phyloP scores from a whole-genome alignment of 108 stramenopile genomes.

The Aurantiochytrium sp. region DNA sequence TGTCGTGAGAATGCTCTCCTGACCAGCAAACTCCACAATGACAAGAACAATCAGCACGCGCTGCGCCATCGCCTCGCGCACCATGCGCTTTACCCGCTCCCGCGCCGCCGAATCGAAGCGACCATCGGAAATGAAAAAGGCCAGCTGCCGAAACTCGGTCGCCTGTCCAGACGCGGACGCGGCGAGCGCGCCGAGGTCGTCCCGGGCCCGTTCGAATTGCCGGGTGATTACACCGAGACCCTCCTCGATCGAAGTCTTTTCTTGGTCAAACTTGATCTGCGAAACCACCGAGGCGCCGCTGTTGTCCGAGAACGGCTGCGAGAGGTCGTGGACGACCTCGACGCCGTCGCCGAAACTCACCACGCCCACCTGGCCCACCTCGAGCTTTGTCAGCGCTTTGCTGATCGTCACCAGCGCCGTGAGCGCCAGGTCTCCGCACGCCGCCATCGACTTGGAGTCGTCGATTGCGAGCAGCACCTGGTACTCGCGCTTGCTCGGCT shows the following conservation, averaged over 20 bases:
- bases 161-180: background rate
- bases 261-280: slow-evolving; percentile 78
- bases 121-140: slow-evolving; percentile 62
- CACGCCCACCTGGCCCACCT: slow-evolving; percentile 87
- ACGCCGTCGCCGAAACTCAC: slow-evolving; percentile 85
- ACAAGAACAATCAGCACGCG: slow-evolving; percentile 88
- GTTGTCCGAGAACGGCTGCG: slow-evolving; percentile 79
- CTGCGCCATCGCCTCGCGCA: slow-evolving; percentile 81
- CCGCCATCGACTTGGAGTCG: slow-evolving; percentile 91
- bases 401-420: slow-evolving; percentile 85
- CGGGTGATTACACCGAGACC: slow-evolving; percentile 77
- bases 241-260: slow-evolving; percentile 76
- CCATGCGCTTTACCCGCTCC: slow-evolving; percentile 67
- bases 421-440: slow-evolving; percentile 80
- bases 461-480: slow-evolving; percentile 91
- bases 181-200: background rate
- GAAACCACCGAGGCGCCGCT: slow-evolving; percentile 70
- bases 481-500: slow-evolving; percentile 94
- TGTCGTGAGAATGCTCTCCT: slow-evolving; percentile 86
- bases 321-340: slow-evolving; percentile 80
- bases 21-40: slow-evolving; percentile 77
- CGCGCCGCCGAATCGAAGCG: slow-evolving; percentile 86
- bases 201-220: slow-evolving; percentile 57
- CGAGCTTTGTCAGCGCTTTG: slow-evolving; percentile 85
- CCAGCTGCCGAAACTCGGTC: background rate